A percentile compares a stretch with the other conserved stretches of the same genome.
phyloP scores from a whole-genome alignment of 73 alveolate species.

The Paramecium bursaria region DNA sequence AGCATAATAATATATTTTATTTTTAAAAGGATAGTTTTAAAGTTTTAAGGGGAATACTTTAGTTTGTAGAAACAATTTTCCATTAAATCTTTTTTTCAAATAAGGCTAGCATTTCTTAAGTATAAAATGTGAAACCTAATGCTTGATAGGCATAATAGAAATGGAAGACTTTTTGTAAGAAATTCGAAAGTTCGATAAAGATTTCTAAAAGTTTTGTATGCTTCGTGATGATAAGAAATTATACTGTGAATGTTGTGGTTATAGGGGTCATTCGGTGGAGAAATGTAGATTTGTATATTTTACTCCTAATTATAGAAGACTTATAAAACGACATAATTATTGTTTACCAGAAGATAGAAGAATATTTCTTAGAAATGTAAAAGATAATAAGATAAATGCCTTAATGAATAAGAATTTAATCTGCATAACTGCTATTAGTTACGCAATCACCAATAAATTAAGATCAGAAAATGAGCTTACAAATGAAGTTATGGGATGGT shows the following conservation, averaged over 20 bases:
- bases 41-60: background rate
- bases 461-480: slow-evolving; percentile 15
- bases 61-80: background rate
- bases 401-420: slow-evolving; percentile 18
- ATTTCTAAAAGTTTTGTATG: slow-evolving; percentile 41
- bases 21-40: slow-evolving; percentile 20
- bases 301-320: slow-evolving; percentile 32
- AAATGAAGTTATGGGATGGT: slow-evolving; percentile 46
- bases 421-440: slow-evolving; percentile 14
- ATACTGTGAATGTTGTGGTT: slow-evolving; percentile 38
- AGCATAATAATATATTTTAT: slow-evolving; percentile 3
- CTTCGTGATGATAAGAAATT: background rate
- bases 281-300: slow-evolving; percentile 45
- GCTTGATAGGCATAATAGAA: background rate
- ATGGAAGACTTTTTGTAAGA: background rate
- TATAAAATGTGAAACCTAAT: slow-evolving; percentile 1
- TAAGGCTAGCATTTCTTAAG: background rate
- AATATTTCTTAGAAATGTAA: slow-evolving; percentile 4
- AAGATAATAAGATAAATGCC: background rate
- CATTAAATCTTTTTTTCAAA: background rate
- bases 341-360: slow-evolving; percentile 35
- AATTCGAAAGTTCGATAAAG: background rate
- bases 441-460: slow-evolving; percentile 29
- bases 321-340: background rate
- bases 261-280: background rate